These are phyloP conservation scores for Prosopis cineraria DNA, from an alignment of 306 rosid species.

Conservation along the genomic window DNA sequence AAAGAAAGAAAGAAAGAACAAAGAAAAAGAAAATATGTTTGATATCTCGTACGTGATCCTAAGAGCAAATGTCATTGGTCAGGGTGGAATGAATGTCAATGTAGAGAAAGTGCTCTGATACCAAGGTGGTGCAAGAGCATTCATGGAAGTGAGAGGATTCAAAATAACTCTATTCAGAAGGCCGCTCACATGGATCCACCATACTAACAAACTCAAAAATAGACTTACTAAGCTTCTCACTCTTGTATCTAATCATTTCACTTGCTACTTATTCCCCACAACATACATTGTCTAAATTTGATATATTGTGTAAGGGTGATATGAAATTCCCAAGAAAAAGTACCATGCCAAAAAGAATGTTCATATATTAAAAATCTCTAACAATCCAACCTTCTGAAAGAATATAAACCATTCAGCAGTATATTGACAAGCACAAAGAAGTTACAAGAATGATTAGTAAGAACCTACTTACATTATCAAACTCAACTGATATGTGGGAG, in stretches of 20 bases:
- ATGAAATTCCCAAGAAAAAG: neutral
- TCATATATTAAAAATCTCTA: conserved; percentile 10
- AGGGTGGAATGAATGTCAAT: neutral
- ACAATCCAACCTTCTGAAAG: conserved; percentile 7
- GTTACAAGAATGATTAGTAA: conserved; percentile 31
- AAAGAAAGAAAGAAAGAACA: no score
- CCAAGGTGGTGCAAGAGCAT: neutral
- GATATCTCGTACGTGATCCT: neutral
- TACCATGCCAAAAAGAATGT: conserved; percentile 1
- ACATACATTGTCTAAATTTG: neutral
- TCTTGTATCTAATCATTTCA: neutral
- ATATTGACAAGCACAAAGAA: conserved; percentile 19
- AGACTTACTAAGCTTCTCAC: neutral
- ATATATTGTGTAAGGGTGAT: neutral
- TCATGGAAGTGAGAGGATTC: neutral
- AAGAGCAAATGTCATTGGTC: neutral
- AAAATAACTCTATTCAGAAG: neutral
- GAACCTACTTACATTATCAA: conserved; percentile 72
- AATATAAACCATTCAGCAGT: neutral
- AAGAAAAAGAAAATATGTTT: neutral
- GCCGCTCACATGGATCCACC: neutral
- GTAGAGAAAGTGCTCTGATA: neutral
- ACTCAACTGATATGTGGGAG: conserved; percentile 83
- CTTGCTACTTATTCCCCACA: no score
- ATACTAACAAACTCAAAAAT: neutral